phyloP scores from a whole-genome alignment of 768 basidiomycete genomes.

The Pleurotus tuoliensis region DNA sequence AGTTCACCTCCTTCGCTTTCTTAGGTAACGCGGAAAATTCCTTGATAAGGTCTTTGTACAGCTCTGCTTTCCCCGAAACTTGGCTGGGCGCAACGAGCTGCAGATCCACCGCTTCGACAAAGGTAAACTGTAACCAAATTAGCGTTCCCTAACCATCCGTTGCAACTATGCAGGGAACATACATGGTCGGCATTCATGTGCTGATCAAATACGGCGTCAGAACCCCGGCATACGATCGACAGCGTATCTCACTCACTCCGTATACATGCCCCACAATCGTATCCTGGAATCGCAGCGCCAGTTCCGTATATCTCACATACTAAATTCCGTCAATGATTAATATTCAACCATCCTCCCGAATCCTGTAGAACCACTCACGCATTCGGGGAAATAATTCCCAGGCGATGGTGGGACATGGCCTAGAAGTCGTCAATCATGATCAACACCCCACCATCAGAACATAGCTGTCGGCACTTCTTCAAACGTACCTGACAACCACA shows the following conservation, averaged over 20 bases:
- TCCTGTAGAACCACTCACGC: conserved; percentile 45
- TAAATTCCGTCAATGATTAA: conserved; percentile 18
- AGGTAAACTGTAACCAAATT: conserved; percentile 43
- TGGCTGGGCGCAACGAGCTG: conserved; percentile 26
- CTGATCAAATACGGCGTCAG: conserved; percentile 24
- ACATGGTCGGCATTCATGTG: conserved; percentile 87
- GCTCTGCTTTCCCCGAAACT: conserved; percentile 24
- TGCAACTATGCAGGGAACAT: conserved; percentile 19
- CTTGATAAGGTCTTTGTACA: conserved; percentile 55
- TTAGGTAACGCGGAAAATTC: conserved; percentile 67
- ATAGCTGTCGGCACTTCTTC: neutral
- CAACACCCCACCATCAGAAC: conserved; percentile 20
- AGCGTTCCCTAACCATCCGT: conserved; percentile 8
- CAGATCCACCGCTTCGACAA: conserved; percentile 52
- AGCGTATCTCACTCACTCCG: conserved; percentile 45
- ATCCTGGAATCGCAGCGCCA: conserved; percentile 82
- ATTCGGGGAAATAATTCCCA: conserved; percentile 81
- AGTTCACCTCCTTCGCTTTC: conserved; percentile 41
- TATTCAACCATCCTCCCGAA: conserved; percentile 4
- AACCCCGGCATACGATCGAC: neutral
- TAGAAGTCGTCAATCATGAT: conserved; percentile 18
- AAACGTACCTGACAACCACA: conserved; percentile 38
- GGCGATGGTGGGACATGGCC: conserved; percentile 87
- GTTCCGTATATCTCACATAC: conserved; percentile 68
- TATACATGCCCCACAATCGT: conserved; percentile 84